These are phyloP conservation scores for Puccinia coronata DNA, from an alignment of 1,284 basidiomycete genomes.

Conservation along the genomic window DNA sequence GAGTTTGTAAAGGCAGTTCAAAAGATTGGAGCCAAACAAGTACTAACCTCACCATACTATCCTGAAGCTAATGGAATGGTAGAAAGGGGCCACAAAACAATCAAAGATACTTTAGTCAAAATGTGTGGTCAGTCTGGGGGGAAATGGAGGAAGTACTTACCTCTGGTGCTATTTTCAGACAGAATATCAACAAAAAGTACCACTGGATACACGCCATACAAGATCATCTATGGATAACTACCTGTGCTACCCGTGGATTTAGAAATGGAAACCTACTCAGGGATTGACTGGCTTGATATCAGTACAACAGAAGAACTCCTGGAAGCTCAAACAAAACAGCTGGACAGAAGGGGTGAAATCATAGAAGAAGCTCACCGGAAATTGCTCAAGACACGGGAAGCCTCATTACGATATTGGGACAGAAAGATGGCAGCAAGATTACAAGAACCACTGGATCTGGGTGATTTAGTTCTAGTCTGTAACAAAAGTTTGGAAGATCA, in stretches of 20 bases:
- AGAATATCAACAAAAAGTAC: not conserved
- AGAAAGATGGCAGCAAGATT: not conserved
- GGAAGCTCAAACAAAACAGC: not conserved
- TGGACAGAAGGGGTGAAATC: not conserved
- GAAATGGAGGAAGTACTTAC: slow-evolving; percentile 2
- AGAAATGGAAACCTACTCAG: slow-evolving; percentile 10
- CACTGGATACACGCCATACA: not conserved
- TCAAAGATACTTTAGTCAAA: slow-evolving; percentile 7
- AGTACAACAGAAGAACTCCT: not conserved
- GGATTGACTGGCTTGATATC: not conserved
- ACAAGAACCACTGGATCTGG: not conserved
- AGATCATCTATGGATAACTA: not conserved
- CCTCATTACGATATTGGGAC: slow-evolving; percentile 2
- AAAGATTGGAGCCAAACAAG: not conserved
- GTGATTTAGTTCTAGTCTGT: not conserved
- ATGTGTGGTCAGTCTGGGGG: not conserved
- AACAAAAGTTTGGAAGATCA: slow-evolving; percentile 19
- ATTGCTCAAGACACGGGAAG: not conserved
- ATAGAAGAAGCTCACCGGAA: slow-evolving; percentile 7
- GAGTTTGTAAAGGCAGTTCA: not conserved
- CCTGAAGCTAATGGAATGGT: slow-evolving; percentile 26
- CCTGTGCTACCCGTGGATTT: not conserved
- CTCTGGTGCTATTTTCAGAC: slow-evolving; percentile 20
- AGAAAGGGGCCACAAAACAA: slow-evolving; percentile 5
- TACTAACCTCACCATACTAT: slow-evolving; percentile 2